These are phyloP conservation scores for Fragilariopsis cylindrus DNA, from an alignment of 108 stramenopile species.

Conservation along the genomic window DNA sequence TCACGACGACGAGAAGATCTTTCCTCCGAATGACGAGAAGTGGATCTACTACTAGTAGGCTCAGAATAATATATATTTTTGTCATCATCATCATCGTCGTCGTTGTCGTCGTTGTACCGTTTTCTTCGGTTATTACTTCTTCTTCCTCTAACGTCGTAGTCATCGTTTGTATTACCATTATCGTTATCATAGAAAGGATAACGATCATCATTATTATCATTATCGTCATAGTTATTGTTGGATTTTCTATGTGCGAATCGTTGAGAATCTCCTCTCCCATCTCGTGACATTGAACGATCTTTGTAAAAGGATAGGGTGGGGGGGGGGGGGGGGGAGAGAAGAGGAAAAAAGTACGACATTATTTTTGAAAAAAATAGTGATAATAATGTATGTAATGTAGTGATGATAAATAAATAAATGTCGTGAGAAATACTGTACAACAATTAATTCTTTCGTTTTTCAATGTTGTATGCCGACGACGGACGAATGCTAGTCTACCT, in stretches of 20 bases:
- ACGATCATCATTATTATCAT: constrained; percentile 6
- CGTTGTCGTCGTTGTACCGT: background rate
- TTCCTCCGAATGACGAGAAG: too few relatives aligned
- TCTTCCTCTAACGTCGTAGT: constrained; percentile 9
- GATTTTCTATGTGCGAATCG: background rate
- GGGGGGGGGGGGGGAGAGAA: too few relatives aligned
- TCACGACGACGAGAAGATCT: too few relatives aligned
- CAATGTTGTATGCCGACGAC: too few relatives aligned
- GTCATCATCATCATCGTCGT: background rate
- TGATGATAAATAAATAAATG: background rate
- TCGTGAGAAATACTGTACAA: background rate
- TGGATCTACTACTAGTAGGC: too few relatives aligned
- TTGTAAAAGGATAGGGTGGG: too few relatives aligned
- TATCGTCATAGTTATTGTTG: background rate
- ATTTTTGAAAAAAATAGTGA: too few relatives aligned
- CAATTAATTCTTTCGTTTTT: background rate
- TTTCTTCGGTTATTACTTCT: background rate
- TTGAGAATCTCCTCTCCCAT: background rate
- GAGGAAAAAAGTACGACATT: too few relatives aligned
- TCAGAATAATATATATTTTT: background rate
- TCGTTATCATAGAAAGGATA: background rate
- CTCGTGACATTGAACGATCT: background rate
- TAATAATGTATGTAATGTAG: too few relatives aligned
- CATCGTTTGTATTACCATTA: background rate
- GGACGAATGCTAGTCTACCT: background rate